A percentile compares a stretch with the other conserved stretches of the same genome.
Evolutionary conservation across 805 yeast genomes (phyloP).

Genomic region (Candida argentea): DNA sequence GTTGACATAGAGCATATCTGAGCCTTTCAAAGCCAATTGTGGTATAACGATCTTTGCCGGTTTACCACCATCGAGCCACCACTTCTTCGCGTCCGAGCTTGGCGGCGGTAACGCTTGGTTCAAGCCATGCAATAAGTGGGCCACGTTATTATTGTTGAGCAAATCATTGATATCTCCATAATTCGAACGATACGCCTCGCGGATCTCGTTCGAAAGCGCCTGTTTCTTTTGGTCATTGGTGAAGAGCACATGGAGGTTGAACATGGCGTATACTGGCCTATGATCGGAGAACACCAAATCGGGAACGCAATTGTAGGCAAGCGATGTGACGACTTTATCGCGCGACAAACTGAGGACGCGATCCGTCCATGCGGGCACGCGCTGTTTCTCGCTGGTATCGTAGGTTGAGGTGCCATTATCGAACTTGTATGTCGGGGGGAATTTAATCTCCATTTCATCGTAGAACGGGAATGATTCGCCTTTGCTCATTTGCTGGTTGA

Average conservation of each 20-base stretch:
- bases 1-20: slow-evolving; percentile 39
- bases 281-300: slow-evolving; percentile 73
- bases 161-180: slow-evolving; percentile 31
- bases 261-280: slow-evolving; percentile 75
- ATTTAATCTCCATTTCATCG: slow-evolving; percentile 65
- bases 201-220: slow-evolving; percentile 46
- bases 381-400: slow-evolving; percentile 84
- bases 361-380: slow-evolving; percentile 97
- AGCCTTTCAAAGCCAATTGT: slow-evolving; percentile 26
- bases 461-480: slow-evolving; percentile 77
- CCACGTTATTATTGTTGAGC: slow-evolving; percentile 16
- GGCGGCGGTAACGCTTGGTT: slow-evolving; percentile 70
- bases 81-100: slow-evolving; percentile 66
- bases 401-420: slow-evolving; percentile 74
- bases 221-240: slow-evolving; percentile 54
- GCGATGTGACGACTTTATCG: slow-evolving; percentile 48
- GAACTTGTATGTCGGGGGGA: slow-evolving; percentile 87
- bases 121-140: slow-evolving; percentile 17
- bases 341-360: slow-evolving; percentile 56
- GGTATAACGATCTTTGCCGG: slow-evolving; percentile 57
- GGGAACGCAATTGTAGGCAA: slow-evolving; percentile 48
- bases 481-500: slow-evolving; percentile 57
- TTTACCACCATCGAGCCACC: slow-evolving; percentile 87
- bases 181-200: slow-evolving; percentile 41
- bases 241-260: slow-evolving; percentile 51